Evolutionary conservation across 352 stramenopile species (phyloP).

Genomic region (Globisporangium camurandrum): DNA sequence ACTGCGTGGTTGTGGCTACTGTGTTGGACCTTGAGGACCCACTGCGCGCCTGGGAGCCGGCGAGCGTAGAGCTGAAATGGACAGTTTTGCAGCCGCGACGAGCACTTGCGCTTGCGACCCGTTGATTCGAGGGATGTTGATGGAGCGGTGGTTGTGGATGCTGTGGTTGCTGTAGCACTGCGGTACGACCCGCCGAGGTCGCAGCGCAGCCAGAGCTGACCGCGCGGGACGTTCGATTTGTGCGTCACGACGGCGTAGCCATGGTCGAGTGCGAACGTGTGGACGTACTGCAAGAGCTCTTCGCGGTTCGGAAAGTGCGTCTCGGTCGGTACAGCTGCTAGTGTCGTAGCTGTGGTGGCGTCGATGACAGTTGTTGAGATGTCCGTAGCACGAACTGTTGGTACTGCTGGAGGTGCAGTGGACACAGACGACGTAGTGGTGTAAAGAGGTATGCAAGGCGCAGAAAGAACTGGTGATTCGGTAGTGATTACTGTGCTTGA

Average conservation of each 20-base stretch:
- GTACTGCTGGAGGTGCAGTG: too few species aligned
- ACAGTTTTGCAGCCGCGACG: conserved; percentile 26
- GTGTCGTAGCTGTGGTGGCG: too few species aligned
- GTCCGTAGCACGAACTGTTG: too few species aligned
- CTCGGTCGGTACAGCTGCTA: conserved; percentile 6
- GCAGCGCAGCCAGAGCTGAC: conserved; percentile 39
- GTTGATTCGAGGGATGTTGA: neutral
- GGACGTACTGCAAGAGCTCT: conserved; percentile 29
- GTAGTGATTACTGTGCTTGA: too few species aligned
- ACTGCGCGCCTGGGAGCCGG: conserved; percentile 16
- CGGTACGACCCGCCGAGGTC: conserved; percentile 26
- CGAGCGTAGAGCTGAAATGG: conserved; percentile 37
- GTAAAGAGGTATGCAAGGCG: too few species aligned
- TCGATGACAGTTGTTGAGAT: too few species aligned
- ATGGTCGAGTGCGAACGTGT: conserved; percentile 23
- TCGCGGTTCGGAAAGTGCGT: conserved; percentile 28
- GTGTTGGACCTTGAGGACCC: conserved; percentile 29
- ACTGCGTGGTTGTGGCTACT: conserved; percentile 24
- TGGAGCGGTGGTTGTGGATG: neutral
- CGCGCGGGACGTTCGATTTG: conserved; percentile 38
- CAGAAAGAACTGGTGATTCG: too few species aligned
- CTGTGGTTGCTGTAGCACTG: neutral
- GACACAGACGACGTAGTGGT: too few species aligned
- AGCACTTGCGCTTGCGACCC: conserved; percentile 23
- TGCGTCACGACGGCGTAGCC: conserved; percentile 39